Percentiles rank a stretch among this genome's conserved stretches.
phyloP scores from a whole-genome alignment of 2,329 filamentous ascomycete species.

The Monilinia aucupariae region DNA sequence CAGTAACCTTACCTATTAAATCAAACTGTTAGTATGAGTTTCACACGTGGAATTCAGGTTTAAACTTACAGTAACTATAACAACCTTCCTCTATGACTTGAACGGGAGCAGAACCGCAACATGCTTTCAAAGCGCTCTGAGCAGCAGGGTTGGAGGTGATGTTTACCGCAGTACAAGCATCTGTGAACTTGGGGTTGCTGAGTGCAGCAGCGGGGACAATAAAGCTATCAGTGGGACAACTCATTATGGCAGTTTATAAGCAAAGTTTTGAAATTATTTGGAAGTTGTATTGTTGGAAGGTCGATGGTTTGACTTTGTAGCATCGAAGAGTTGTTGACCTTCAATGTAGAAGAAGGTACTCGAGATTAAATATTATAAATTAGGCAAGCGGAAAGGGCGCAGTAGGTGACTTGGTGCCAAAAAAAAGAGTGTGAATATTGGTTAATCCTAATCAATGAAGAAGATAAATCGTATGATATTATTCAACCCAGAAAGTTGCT shows the following conservation, averaged over 20 bases:
- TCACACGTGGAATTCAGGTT: no score
- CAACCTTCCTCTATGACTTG: conserved; percentile 4
- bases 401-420: neutral
- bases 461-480: neutral
- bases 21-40: no score
- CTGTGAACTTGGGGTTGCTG: neutral
- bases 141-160: conserved; percentile 12
- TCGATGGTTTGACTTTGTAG: neutral
- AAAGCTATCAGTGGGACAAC: neutral
- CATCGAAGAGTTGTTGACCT: neutral
- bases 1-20: conserved; percentile 5
- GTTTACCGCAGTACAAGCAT: conserved; percentile 12
- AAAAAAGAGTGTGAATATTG: neutral
- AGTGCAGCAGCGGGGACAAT: neutral
- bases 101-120: conserved; percentile 9
- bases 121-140: neutral
- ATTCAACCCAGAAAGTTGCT: neutral
- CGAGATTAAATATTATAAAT: neutral
- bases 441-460: no score
- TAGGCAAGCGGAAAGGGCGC: neutral
- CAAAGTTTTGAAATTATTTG: neutral
- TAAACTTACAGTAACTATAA: conserved; percentile 10
- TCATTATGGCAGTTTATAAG: conserved; percentile 1
- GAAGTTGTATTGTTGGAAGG: neutral
- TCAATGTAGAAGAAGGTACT: neutral